A percentile compares a stretch with the other conserved stretches of the same genome.
Evolutionary conservation across 1,284 basidiomycete species (phyloP).

Genomic region (Ceratobasidium sp.): DNA sequence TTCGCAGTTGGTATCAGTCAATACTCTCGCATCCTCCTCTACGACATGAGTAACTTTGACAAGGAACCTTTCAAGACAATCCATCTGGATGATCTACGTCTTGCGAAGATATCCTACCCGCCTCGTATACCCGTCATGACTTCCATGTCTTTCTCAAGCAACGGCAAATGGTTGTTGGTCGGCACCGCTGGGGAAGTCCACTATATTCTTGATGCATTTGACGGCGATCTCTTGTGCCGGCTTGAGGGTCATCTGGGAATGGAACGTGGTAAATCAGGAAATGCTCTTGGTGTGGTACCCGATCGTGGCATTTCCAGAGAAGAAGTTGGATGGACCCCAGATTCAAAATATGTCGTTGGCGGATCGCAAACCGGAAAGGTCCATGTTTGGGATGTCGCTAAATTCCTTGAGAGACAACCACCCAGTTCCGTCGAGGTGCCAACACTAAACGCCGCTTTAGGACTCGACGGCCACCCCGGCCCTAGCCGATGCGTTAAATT

Average conservation of each 20-base stretch:
- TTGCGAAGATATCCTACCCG: conserved; percentile 76
- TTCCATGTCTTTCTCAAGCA: conserved; percentile 87
- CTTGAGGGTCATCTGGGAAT: conserved; percentile 83
- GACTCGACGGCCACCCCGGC: conserved; percentile 78
- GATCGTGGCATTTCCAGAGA: conserved; percentile 82
- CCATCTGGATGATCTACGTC: conserved; percentile 79
- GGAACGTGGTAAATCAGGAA: conserved; percentile 65
- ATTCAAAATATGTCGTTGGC: conserved; percentile 84
- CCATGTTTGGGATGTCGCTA: conserved; percentile 72
- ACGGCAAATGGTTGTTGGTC: conserved; percentile 88
- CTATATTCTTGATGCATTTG: conserved; percentile 90
- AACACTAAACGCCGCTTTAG: conserved; percentile 44
- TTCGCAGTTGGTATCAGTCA: conserved; percentile 93
- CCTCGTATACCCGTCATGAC: conserved; percentile 92
- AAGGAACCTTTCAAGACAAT: conserved; percentile 89
- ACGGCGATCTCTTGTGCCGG: conserved; percentile 80
- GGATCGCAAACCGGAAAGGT: conserved; percentile 85
- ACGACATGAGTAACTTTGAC: conserved; percentile 89
- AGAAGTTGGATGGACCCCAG: conserved; percentile 91
- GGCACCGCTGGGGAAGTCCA: conserved; percentile 93
- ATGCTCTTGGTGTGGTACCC: conserved; percentile 66
- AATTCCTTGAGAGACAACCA: conserved; percentile 47
- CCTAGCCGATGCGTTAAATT: conserved; percentile 85
- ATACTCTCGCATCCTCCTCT: conserved; percentile 84
- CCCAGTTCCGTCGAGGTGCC: conserved; percentile 18